These are phyloP conservation scores for Colletotrichum sp. DNA, from an alignment of 2,329 filamentous ascomycete genomes.

Conservation along the genomic window DNA sequence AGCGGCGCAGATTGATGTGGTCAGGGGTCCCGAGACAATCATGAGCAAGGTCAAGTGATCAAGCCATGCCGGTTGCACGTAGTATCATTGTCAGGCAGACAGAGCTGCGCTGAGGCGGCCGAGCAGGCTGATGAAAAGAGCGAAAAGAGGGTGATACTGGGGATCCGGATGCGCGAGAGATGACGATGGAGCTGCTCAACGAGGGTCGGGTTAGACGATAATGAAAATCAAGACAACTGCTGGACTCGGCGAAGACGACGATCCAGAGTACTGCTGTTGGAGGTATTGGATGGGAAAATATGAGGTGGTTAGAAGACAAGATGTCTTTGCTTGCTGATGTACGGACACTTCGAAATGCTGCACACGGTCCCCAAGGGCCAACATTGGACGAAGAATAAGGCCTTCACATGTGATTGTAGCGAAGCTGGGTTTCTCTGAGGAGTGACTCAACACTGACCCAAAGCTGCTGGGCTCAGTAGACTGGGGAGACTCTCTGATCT, in stretches of 20 bases:
- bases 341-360: not conserved
- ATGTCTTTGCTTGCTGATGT: not conserved
- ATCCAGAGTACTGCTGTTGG: not conserved
- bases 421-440: not conserved
- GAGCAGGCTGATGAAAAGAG: not conserved
- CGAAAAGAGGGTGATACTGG: not conserved
- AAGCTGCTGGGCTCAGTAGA: not conserved
- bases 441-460: not conserved
- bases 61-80: not conserved
- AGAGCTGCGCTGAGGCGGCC: not conserved
- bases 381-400: not conserved
- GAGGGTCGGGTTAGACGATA: not conserved
- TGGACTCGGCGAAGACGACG: not conserved
- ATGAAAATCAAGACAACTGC: not conserved
- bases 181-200: not conserved
- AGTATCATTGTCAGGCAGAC: not conserved
- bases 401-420: not conserved
- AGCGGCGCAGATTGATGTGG: conserved; percentile 84
- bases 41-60: conserved; percentile 87
- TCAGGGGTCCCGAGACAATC: conserved; percentile 85
- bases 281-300: not conserved
- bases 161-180: not conserved
- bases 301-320: not conserved
- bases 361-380: not conserved
- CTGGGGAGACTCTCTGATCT: not conserved